Percentiles rank a stretch among this genome's conserved stretches.
These are phyloP conservation scores for Saccharomycopsis oosterbeekiorum DNA, from an alignment of 805 yeast genomes.

Conservation along the genomic window DNA sequence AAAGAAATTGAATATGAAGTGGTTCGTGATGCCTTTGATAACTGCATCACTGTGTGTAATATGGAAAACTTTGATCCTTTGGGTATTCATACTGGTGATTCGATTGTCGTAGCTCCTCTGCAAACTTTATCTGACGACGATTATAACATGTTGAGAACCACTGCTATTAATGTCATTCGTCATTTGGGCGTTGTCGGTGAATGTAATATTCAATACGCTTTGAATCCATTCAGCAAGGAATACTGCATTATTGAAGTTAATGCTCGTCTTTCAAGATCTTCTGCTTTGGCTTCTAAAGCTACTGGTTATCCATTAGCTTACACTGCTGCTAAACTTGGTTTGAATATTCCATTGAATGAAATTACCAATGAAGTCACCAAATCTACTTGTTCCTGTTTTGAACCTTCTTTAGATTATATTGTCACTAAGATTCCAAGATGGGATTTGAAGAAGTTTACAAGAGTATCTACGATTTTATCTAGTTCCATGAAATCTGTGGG, in stretches of 20 bases:
- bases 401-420: conserved; percentile 93
- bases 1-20: conserved; percentile 98
- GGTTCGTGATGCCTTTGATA: conserved; percentile 93
- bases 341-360: conserved; percentile 85
- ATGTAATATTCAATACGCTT: conserved; percentile 95
- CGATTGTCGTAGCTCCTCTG: conserved; percentile 97
- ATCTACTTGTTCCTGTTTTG: conserved; percentile 92
- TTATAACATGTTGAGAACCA: conserved; percentile 93
- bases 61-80: conserved; percentile 99
- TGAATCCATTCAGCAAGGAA: conserved; percentile 87
- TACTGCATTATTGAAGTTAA: conserved; percentile 97
- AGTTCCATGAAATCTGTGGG: conserved; percentile 98
- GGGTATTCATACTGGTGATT: conserved; percentile 98
- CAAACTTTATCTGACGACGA: conserved; percentile 96
- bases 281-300: conserved; percentile 98
- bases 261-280: conserved; percentile 94
- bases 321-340: conserved; percentile 94
- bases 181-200: conserved; percentile 99
- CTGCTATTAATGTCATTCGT: conserved; percentile 94
- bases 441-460: conserved; percentile 93
- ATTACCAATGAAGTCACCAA: conserved; percentile 88
- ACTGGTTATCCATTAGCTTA: conserved; percentile 98
- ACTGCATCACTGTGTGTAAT: conserved; percentile 98
- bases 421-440: conserved; percentile 98
- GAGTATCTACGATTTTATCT: conserved; percentile 79